Conservation (phyloP, 2,329 filamentous ascomycete species). For the Aspergillus carbonarius region DNA sequence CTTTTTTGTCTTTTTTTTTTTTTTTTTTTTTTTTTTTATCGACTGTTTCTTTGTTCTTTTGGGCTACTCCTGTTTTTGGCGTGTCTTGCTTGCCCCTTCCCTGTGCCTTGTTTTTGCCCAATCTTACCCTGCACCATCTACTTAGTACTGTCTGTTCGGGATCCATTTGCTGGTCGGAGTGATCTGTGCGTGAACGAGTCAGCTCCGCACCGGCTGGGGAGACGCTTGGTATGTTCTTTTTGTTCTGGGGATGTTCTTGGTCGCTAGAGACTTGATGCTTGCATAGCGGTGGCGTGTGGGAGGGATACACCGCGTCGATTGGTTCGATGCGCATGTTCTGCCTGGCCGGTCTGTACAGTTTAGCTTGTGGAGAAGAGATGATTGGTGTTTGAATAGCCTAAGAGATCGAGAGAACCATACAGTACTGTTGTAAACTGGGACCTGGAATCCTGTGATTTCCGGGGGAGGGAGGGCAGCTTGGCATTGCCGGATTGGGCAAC, state of each 20-base stretch:
- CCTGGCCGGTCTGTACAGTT: neutral
- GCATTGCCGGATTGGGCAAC: neutral
- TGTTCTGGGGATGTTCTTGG: neutral
- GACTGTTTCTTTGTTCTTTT: neutral
- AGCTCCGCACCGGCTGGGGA: neutral
- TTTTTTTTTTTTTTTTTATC: neutral
- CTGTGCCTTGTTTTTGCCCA: neutral
- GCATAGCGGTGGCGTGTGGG: conserved; percentile 14
- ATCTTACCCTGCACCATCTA: neutral
- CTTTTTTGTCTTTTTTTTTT: too few species aligned
- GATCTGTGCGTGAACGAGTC: neutral
- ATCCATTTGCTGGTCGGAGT: neutral
- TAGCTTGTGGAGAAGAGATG: neutral
- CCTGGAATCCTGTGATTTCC: too few species aligned
- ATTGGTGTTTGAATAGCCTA: too few species aligned
- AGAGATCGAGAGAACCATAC: too few species aligned
- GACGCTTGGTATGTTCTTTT: neutral
- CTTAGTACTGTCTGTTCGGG: neutral
- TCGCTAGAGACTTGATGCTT: neutral
- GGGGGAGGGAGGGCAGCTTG: neutral
- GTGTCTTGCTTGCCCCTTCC: conserved; percentile 5
- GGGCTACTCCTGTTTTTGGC: conserved; percentile 9
- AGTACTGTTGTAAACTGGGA: too few species aligned
- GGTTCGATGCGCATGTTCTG: neutral
- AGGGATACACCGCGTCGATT: neutral